Conservation (phyloP, 2,329 filamentous ascomycete species). For the Fusarium liriodendri region DNA sequence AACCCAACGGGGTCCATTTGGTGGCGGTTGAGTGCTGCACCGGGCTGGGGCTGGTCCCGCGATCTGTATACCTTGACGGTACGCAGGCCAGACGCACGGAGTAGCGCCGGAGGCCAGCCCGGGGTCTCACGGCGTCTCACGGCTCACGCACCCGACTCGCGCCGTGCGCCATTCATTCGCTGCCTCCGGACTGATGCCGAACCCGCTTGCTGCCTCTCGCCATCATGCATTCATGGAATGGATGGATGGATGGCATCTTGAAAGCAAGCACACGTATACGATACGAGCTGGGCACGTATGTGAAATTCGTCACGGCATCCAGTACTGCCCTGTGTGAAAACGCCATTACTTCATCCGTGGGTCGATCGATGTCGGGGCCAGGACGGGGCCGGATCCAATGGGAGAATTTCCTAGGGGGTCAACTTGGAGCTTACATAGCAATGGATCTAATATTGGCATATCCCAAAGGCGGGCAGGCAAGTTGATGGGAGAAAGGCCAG, state of each 20-base stretch:
- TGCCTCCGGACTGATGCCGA: background rate
- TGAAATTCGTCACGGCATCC: slow-evolving; percentile 18
- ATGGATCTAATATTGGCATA: slow-evolving; percentile 19
- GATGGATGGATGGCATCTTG: background rate
- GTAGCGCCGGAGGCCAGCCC: slow-evolving; percentile 11
- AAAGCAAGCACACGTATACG: slow-evolving; percentile 1
- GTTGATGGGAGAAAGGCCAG: slow-evolving; percentile 21
- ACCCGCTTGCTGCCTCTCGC: background rate
- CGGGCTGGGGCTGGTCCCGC: slow-evolving; percentile 19
- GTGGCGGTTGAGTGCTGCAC: slow-evolving; percentile 36
- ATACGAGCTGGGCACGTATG: slow-evolving; percentile 8
- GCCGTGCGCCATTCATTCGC: slow-evolving; percentile 1
- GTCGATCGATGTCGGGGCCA: slow-evolving; percentile 29
- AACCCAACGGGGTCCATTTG: slow-evolving; percentile 34
- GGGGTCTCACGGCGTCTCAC: slow-evolving; percentile 18
- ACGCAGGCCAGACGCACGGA: slow-evolving; percentile 10
- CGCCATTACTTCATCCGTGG: slow-evolving; percentile 18
- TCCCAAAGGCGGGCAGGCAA: slow-evolving; percentile 1
- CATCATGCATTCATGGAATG: slow-evolving; percentile 1
- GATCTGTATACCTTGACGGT: slow-evolving; percentile 25
- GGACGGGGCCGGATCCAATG: slow-evolving; percentile 32
- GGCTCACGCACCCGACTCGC: slow-evolving; percentile 12
- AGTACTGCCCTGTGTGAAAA: slow-evolving; percentile 24
- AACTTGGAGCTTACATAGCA: slow-evolving; percentile 15
- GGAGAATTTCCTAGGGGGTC: slow-evolving; percentile 21